Evolutionary conservation across 2,329 filamentous ascomycete species (phyloP), one percentile per base, ranked within the genome.

Genomic region (Aureobasidium sp.): DNA sequence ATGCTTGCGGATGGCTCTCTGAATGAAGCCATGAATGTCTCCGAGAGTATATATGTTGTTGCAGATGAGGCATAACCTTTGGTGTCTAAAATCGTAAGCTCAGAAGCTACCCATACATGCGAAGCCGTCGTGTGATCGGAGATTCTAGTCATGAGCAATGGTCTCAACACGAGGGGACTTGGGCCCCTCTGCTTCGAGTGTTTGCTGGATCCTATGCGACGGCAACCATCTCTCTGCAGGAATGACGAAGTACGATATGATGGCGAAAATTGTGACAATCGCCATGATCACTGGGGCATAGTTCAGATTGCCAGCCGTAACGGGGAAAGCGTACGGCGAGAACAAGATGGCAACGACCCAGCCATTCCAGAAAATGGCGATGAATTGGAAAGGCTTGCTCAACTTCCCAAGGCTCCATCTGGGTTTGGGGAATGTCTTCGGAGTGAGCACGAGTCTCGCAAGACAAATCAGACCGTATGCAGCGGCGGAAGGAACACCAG

Each of bases 381-480:
- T 71, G 49, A 72, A 68, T 9, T 68, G 73, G 63, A 75, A 59
- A 8, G 73, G 72, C 1, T 71, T 65, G n/a, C 69, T 70, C 67
- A 70, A 73, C 21, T 65, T 63, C 8, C 73, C 73, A n/a, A 75
- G 67, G 27, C 67, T 72, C 72, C 72, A 75, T 36, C 62, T 59
- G 1, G 73, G 69, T 42, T 72, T 66, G 58, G 70, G 69, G 64
- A 75, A 75, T 39, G 69, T 66, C 47, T 70, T 65, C 1, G 73
- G 73, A 1, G 73, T 75, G 39, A 75, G 64, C 65, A 74, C 70
- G 10, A 67, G 66, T 15, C 73, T 69, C 1, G 72, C 72, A 47
- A 75, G 62, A 30, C 60, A 82, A 30, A 81, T 75, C 21, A 81
- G 69, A 1, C 73, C 77, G 64, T 76, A 78, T 8, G 75, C 73